Conservation (phyloP, 2,329 filamentous ascomycete species). For the Penicillium sp. region DNA sequence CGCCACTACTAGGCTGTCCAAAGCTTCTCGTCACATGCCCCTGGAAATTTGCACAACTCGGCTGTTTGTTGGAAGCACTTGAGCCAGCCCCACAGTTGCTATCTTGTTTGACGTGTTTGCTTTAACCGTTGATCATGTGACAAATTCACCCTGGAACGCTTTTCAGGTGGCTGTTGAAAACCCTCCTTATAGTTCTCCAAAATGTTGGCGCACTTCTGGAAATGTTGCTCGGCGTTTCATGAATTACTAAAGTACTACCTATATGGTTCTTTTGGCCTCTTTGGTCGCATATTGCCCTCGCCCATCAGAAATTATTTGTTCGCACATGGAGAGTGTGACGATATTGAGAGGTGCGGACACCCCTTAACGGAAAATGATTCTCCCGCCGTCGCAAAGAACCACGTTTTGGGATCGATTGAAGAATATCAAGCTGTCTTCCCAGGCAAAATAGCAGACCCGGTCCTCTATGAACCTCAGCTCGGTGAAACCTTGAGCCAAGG, state of each 20-base stretch:
- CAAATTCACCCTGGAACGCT: background rate
- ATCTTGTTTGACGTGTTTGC: background rate
- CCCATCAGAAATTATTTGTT: background rate
- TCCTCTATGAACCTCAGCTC: slow-evolving; percentile 3
- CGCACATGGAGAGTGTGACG: background rate
- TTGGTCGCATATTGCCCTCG: background rate
- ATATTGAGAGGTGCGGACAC: background rate
- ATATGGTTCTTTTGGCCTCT: background rate
- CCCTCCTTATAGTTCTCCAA: background rate
- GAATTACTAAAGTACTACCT: background rate
- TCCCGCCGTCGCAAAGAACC: background rate
- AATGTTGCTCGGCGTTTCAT: background rate
- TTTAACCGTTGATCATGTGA: background rate
- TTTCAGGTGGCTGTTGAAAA: background rate
- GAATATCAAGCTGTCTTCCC: background rate
- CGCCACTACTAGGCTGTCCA: too few relatives aligned
- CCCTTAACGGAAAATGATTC: background rate
- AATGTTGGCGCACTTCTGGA: background rate
- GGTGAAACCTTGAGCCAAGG: slow-evolving; percentile 6
- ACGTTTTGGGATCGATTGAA: background rate
- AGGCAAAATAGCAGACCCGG: background rate
- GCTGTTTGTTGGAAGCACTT: background rate
- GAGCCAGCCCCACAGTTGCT: background rate
- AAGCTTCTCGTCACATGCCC: too few relatives aligned
- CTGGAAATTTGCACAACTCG: too few relatives aligned